Percentiles rank a stretch among this genome's conserved stretches.
Evolutionary conservation across 2,329 filamentous ascomycete species (phyloP).

Genomic region (Botrytis cinerea): DNA sequence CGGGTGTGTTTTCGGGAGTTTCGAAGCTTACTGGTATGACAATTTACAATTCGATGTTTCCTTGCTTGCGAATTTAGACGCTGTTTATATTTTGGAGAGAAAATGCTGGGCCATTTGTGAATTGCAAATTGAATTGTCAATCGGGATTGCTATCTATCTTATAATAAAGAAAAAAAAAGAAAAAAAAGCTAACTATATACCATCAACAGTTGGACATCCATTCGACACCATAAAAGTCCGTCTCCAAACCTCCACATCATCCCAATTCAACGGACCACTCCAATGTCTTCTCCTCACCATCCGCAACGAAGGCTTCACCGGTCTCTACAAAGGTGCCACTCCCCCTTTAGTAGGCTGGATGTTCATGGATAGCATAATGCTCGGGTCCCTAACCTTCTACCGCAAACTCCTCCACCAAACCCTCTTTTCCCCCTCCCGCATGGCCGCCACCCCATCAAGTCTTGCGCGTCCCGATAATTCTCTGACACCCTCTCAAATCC

Average conservation of each 20-base stretch:
- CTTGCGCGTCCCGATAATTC: constrained; percentile 29
- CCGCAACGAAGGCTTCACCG: constrained; percentile 78
- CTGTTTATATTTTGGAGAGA: not conserved
- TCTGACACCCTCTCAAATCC: constrained; percentile 40
- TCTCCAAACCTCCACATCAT: constrained; percentile 77
- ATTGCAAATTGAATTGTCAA: not conserved
- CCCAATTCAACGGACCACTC: constrained; percentile 81
- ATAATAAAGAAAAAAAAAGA: not conserved
- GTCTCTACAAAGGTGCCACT: constrained; percentile 91
- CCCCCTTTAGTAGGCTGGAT: constrained; percentile 96
- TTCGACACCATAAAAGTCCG: constrained; percentile 98
- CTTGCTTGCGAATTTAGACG: not conserved
- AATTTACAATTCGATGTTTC: not conserved
- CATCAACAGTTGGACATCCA: constrained; percentile 59
- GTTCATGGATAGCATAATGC: constrained; percentile 93
- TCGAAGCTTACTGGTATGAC: constrained; percentile 76
- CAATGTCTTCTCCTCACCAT: constrained; percentile 85
- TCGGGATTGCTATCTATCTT: not conserved
- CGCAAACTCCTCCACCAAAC: constrained; percentile 79
- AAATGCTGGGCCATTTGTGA: not conserved
- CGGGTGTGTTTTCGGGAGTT: constrained; percentile 92
- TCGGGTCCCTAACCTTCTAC: constrained; percentile 89
- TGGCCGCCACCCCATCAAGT: constrained; percentile 36
- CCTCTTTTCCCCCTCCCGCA: constrained; percentile 63
- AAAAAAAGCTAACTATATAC: constrained; percentile 1